Conservation (phyloP, 2,329 filamentous ascomycete genomes). For the Colletotrichum caudatum region DNA sequence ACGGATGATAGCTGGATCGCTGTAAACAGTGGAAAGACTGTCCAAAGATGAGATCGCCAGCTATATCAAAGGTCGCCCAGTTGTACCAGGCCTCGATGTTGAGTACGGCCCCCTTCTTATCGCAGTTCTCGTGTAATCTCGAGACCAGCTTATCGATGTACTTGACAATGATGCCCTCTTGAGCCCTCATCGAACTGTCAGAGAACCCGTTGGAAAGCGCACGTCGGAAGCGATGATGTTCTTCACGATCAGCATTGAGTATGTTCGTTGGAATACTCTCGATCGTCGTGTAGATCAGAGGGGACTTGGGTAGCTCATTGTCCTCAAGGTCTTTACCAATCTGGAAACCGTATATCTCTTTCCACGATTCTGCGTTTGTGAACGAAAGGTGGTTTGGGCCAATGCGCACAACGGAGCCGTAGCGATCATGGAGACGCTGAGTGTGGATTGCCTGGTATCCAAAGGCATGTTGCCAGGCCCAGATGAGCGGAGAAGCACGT, state of each 20-base stretch:
- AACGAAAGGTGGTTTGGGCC: conserved; percentile 56
- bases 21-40: conserved; percentile 47
- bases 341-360: conserved; percentile 54
- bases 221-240: conserved; percentile 45
- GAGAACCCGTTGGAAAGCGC: conserved; percentile 49
- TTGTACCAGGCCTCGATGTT: conserved; percentile 34
- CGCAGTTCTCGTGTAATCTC: conserved; percentile 25
- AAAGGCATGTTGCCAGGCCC: conserved; percentile 11
- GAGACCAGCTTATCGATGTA: conserved; percentile 46
- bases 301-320: conserved; percentile 28
- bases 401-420: conserved; percentile 54
- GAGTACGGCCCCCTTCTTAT: background rate
- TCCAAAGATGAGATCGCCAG: conserved; percentile 49
- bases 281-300: conserved; percentile 1
- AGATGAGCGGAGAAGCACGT: conserved; percentile 24
- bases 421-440: conserved; percentile 43
- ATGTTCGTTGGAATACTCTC: conserved; percentile 8
- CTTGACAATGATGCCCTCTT: conserved; percentile 47
- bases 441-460: conserved; percentile 29
- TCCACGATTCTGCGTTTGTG: conserved; percentile 51
- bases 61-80: conserved; percentile 44
- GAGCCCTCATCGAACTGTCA: conserved; percentile 47
- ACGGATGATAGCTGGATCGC: conserved; percentile 45
- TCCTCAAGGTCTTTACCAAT: conserved; percentile 3
- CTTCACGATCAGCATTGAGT: conserved; percentile 29